Evolutionary conservation across 345 rosid species (phyloP).

Genomic region (Arabidopsis arenosa): DNA sequence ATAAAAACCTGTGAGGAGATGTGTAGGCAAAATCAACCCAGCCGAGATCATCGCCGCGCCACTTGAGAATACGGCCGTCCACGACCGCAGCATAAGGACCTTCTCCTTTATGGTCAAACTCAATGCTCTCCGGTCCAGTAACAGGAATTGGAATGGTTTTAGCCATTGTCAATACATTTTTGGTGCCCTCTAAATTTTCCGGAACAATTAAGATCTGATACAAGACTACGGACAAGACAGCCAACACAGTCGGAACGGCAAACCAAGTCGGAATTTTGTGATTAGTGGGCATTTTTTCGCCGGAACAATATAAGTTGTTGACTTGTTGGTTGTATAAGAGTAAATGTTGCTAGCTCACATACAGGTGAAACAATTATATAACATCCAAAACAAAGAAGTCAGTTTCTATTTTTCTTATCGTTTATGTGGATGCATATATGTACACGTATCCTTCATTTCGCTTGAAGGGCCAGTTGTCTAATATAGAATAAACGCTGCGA

Average conservation of each 20-base stretch:
- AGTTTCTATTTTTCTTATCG: background rate
- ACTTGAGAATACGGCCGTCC: conserved; percentile 47
- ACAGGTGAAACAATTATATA: conserved; percentile 8
- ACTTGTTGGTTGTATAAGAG: background rate
- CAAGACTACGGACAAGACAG: conserved; percentile 8
- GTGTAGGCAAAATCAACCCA: conserved; percentile 71
- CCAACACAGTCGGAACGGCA: conserved; percentile 15
- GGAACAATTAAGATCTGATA: conserved; percentile 12
- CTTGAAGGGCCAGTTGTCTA: background rate
- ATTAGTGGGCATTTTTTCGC: conserved; percentile 20
- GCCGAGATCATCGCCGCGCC: conserved; percentile 45
- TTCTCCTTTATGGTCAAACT: conserved; percentile 41
- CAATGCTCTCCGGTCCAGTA: conserved; percentile 46
- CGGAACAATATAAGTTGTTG: background rate
- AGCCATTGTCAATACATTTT: conserved; percentile 25
- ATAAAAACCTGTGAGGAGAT: conserved; percentile 54
- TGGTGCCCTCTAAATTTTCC: conserved; percentile 1
- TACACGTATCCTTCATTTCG: conserved; percentile 5
- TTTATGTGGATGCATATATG: background rate
- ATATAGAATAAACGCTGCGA: background rate
- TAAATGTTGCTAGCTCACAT: background rate
- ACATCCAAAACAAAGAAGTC: background rate
- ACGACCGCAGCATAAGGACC: conserved; percentile 43
- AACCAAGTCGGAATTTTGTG: conserved; percentile 22
- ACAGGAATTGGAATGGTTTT: conserved; percentile 41